Evolutionary conservation across 306 rosid genomes (phyloP).

Genomic region (Acacia acuminata): DNA sequence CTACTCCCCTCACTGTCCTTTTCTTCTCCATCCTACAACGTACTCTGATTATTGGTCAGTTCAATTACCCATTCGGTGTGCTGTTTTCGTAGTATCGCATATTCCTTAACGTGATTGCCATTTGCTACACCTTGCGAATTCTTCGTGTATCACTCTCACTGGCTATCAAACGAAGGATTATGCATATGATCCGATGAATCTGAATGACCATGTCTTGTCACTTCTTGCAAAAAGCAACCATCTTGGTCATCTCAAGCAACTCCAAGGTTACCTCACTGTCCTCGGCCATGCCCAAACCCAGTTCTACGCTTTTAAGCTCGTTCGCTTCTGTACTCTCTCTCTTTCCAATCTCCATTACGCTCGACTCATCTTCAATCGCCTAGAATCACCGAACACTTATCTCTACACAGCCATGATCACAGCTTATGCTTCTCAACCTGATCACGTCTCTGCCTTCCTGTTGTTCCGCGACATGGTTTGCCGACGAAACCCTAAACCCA

Average conservation of each 20-base stretch:
- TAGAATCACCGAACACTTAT: constrained; percentile 55
- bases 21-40: not conserved
- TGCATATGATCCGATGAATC: constrained; percentile 19
- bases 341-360: constrained; percentile 62
- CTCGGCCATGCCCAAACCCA: constrained; percentile 71
- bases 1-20: too few relatives aligned
- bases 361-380: constrained; percentile 56
- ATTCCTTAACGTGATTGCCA: not conserved
- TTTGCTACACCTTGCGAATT: not conserved
- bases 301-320: constrained; percentile 71
- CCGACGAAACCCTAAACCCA: constrained; percentile 38
- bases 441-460: constrained; percentile 36
- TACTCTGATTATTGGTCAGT: not conserved
- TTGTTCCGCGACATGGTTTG: constrained; percentile 59
- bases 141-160: not conserved
- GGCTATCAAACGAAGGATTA: not conserved
- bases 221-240: constrained; percentile 49
- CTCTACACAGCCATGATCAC: constrained; percentile 77
- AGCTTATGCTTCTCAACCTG: constrained; percentile 54
- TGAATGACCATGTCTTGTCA: constrained; percentile 40
- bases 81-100: not conserved
- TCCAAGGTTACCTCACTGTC: constrained; percentile 54
- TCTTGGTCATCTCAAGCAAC: constrained; percentile 67
- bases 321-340: constrained; percentile 58
- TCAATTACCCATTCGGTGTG: not conserved